Percentiles rank a stretch among this genome's conserved stretches.
Evolutionary conservation across 2,329 filamentous ascomycete species (phyloP).

Genomic region (Clonostachys rosea): DNA sequence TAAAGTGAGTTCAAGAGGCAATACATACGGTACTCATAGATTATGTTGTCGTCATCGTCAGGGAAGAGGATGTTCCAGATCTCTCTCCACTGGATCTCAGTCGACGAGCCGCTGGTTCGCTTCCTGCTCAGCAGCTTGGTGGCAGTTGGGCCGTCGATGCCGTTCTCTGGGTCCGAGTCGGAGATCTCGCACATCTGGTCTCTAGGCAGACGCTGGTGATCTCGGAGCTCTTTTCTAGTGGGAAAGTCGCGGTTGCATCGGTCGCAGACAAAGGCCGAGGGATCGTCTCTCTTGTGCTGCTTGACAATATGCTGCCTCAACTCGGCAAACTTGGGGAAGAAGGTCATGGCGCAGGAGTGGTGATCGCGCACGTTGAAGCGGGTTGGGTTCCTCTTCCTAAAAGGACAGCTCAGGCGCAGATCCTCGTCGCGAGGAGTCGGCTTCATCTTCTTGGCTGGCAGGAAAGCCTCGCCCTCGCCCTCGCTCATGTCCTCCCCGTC

Average conservation of each 20-base stretch:
- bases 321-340: conserved; percentile 34
- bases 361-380: conserved; percentile 41
- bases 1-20: background rate
- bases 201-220: conserved; percentile 31
- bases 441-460: conserved; percentile 19
- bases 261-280: conserved; percentile 32
- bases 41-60: conserved; percentile 26
- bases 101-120: conserved; percentile 26
- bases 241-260: conserved; percentile 31
- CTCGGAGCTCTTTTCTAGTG: conserved; percentile 28
- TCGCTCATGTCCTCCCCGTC: conserved; percentile 26
- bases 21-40: conserved; percentile 20
- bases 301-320: conserved; percentile 37
- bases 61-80: conserved; percentile 36
- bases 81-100: conserved; percentile 31
- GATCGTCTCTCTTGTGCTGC: conserved; percentile 34
- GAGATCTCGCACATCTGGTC: conserved; percentile 35
- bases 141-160: conserved; percentile 31
- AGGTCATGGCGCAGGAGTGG: conserved; percentile 35
- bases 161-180: conserved; percentile 30
- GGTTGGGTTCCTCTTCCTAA: conserved; percentile 35
- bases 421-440: conserved; percentile 25
- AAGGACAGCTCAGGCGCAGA: conserved; percentile 35
- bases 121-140: conserved; percentile 32
- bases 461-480: conserved; percentile 19